A percentile compares a stretch with the other conserved stretches of the same genome.
These are phyloP conservation scores for Penicillium crustosum DNA, from an alignment of 2,329 filamentous ascomycete genomes.

Conservation along the genomic window DNA sequence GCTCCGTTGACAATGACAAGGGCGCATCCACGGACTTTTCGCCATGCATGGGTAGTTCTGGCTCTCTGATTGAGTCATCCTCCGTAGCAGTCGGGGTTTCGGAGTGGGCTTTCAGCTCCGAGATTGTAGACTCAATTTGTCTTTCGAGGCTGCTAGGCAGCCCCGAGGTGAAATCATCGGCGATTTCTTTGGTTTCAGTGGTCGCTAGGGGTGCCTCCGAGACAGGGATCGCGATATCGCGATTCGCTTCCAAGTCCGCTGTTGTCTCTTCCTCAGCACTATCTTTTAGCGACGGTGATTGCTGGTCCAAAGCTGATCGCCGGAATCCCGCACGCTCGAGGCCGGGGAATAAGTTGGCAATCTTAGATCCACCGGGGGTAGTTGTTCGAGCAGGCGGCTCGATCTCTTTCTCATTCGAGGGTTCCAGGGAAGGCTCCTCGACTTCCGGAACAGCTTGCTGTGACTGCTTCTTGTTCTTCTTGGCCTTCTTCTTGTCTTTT, in stretches of 20 bases:
- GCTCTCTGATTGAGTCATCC: slow-evolving; percentile 10
- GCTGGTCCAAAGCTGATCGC: slow-evolving; percentile 23
- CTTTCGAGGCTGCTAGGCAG: slow-evolving; percentile 7
- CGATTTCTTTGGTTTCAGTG: slow-evolving; percentile 43
- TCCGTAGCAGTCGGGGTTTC: slow-evolving; percentile 2
- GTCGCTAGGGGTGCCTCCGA: slow-evolving; percentile 45
- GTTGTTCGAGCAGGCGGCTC: slow-evolving; percentile 21
- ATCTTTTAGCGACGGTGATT: slow-evolving; percentile 35
- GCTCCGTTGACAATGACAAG: slow-evolving; percentile 13
- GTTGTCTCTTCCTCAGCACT: slow-evolving; percentile 42
- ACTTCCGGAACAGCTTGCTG: slow-evolving; percentile 16
- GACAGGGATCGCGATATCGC: slow-evolving; percentile 49
- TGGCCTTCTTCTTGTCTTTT: slow-evolving; percentile 28
- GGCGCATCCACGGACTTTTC: slow-evolving; percentile 31
- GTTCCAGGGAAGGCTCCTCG: slow-evolving; percentile 8
- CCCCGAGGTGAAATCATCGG: slow-evolving; percentile 38
- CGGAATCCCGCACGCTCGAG: slow-evolving; percentile 37
- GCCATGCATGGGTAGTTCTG: slow-evolving; percentile 9
- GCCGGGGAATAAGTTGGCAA: slow-evolving; percentile 38
- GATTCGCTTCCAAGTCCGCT: slow-evolving; percentile 34
- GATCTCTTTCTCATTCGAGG: slow-evolving; percentile 20
- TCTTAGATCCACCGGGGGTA: slow-evolving; percentile 28
- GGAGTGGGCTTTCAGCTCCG: slow-evolving; percentile 7
- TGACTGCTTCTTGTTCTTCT: slow-evolving; percentile 34
- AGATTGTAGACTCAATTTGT: slow-evolving; percentile 10